phyloP scores from a whole-genome alignment of 352 stramenopile species.

The Phytophthora tubulina region DNA sequence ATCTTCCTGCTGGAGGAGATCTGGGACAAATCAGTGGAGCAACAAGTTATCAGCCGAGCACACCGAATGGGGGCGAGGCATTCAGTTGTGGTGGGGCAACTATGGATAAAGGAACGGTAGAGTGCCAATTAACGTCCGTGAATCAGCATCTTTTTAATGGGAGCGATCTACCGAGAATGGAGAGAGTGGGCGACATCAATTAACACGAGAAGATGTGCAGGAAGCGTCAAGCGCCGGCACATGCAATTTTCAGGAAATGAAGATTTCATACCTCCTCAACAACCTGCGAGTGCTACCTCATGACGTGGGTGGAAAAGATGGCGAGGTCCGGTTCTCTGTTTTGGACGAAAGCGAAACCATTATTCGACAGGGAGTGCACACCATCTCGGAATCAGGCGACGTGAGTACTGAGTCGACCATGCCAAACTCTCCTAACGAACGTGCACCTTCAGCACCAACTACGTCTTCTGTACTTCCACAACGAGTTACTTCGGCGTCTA shows the following conservation, averaged over 20 bases:
- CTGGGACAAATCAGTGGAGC: conserved; percentile 94
- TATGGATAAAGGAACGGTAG: conserved; percentile 86
- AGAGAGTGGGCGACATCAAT: conserved; percentile 17
- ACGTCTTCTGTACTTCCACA: background rate
- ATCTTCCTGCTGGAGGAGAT: conserved; percentile 97
- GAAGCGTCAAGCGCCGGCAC: conserved; percentile 40
- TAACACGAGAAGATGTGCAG: conserved; percentile 32
- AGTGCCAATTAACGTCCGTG: conserved; percentile 57
- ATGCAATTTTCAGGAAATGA: conserved; percentile 40
- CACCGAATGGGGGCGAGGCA: conserved; percentile 95
- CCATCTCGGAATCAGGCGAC: conserved; percentile 26
- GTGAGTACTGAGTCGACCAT: conserved; percentile 28
- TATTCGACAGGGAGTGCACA: conserved; percentile 46
- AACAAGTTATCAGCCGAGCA: conserved; percentile 96
- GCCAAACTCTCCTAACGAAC: background rate
- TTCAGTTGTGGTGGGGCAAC: conserved; percentile 92
- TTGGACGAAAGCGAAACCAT: conserved; percentile 34
- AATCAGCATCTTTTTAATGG: conserved; percentile 28
- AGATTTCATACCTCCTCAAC: conserved; percentile 50
- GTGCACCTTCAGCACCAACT: background rate
- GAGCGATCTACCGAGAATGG: background rate
- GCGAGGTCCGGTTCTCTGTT: conserved; percentile 49
- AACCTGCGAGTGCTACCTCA: conserved; percentile 46
- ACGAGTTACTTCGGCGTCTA: background rate
- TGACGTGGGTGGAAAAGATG: conserved; percentile 37